Evolutionary conservation across 805 yeast genomes (phyloP), one percentile per base, ranked within the genome.

Genomic region (Starmerella vaccinii): DNA sequence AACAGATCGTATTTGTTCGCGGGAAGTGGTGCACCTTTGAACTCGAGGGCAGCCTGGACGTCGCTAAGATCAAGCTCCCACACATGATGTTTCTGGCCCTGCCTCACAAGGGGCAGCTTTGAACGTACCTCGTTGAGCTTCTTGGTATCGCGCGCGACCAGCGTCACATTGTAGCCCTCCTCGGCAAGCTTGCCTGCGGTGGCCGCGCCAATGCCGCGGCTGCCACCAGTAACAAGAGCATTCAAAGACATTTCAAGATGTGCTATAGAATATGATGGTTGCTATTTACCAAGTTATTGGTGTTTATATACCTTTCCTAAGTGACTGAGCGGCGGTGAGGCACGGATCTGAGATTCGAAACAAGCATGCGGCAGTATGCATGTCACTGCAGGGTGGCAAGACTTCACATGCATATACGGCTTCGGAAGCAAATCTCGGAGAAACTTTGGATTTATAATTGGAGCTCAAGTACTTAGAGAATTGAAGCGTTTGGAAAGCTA

Each of bases 161-260:
- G 59, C 0, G 79, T 68, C 5, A 78, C 67, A 15, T 65, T 68
- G 18, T 76, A 74, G 1, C 88, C 88, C 30, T 69, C 58, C 0
- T 55, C 46, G 0, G 84, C 74, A 22, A 82, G 66, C 29, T 60
- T 62, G 26, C 60, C 54, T 0, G 86, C 80, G 18, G 82, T 74
- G 0, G 72, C 71, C 3, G 69, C 64, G 0, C 90, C 90, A 13
- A 82, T 66, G 0, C 89, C 89, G 43, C 73, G 65, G 0, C 87
- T 78, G 0, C 82, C 87, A 1, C 90, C 90, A 0, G 86, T 80
- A 1, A 81, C 55, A 1, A 57, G 22, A 26, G 49, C 48, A 23
- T 50, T 45, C 49, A 42, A 46, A 10, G 29, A 45, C 7, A 12
- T n/a, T n/a, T n/a, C n/a, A n/a, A n/a, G n/a, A n/a, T n/a, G n/a